Conservation (phyloP, 2,329 filamentous ascomycete species). For the Fusarium staphyleae region DNA sequence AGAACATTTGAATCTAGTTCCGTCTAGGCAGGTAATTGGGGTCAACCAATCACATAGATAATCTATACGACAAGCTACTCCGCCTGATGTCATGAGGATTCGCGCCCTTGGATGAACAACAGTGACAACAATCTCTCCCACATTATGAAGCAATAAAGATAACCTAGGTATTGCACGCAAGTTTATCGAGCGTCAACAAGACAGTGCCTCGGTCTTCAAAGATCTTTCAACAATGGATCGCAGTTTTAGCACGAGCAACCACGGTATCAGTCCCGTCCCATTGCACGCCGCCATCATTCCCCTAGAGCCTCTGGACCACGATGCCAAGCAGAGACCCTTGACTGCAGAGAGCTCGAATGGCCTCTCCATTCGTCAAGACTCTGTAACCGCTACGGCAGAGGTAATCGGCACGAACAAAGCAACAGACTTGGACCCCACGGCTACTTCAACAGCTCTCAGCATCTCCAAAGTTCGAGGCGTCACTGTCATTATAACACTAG, state of each 20-base stretch:
- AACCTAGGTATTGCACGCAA: too few species aligned
- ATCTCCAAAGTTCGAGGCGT: conserved; percentile 21
- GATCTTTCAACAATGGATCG: not conserved
- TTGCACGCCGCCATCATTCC: not conserved
- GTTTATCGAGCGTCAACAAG: too few species aligned
- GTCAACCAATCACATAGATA: too few species aligned
- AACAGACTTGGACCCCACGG: not conserved
- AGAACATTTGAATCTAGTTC: too few species aligned
- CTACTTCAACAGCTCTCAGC: not conserved
- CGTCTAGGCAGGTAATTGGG: too few species aligned
- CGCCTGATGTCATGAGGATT: too few species aligned
- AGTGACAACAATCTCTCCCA: too few species aligned
- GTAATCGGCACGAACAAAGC: not conserved
- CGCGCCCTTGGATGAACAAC: too few species aligned
- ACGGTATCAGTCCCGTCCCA: not conserved
- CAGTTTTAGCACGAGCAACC: not conserved
- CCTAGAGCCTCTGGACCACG: not conserved
- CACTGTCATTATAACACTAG: conserved; percentile 23
- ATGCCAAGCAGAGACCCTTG: not conserved
- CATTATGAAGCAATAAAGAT: too few species aligned
- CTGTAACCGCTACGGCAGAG: not conserved
- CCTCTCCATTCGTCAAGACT: not conserved
- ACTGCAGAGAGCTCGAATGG: not conserved
- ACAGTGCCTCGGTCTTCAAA: too few species aligned
- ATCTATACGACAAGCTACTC: too few species aligned